Conservation (phyloP, 169 alveolate species). For the Theileria equi region DNA sequence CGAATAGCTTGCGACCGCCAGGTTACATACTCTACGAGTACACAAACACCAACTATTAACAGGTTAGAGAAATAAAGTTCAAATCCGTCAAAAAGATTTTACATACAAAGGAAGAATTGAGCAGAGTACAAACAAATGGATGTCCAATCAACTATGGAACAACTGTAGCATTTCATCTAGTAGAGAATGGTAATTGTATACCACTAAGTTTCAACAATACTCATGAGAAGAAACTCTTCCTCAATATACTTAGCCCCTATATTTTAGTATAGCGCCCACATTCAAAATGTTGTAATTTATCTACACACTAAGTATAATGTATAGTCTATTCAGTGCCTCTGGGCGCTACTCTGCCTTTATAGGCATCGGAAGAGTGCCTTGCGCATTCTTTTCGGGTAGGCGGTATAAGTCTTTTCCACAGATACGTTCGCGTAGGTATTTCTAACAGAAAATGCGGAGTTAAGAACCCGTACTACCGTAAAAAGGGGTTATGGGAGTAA, state of each 20-base stretch:
- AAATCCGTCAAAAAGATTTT: conserved; percentile 69
- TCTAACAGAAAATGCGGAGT: conserved; percentile 67
- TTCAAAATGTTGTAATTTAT: not conserved
- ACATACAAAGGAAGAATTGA: conserved; percentile 79
- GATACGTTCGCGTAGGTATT: conserved; percentile 14
- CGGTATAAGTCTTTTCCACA: not conserved
- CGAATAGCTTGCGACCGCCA: conserved; percentile 61
- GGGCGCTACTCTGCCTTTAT: not conserved
- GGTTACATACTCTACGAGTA: conserved; percentile 15
- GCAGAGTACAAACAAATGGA: conserved; percentile 81
- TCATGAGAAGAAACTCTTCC: conserved; percentile 76
- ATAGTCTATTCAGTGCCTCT: not conserved
- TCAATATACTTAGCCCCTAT: conserved; percentile 68
- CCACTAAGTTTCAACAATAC: conserved; percentile 77
- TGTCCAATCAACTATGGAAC: conserved; percentile 69
- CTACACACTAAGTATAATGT: not conserved
- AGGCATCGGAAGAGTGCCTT: not conserved
- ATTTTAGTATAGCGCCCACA: conserved; percentile 47
- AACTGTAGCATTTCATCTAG: conserved; percentile 80
- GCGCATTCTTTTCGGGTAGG: conserved; percentile 40
- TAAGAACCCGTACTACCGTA: conserved; percentile 75
- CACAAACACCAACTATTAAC: not conserved
- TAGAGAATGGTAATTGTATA: conserved; percentile 83
- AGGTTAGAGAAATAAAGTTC: conserved; percentile 76
- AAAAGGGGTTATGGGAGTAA: conserved; percentile 78